These are phyloP conservation scores for Capillidium rhysosporum DNA, from an alignment of 371 early-diverging fungal genomes.

Conservation along the genomic window DNA sequence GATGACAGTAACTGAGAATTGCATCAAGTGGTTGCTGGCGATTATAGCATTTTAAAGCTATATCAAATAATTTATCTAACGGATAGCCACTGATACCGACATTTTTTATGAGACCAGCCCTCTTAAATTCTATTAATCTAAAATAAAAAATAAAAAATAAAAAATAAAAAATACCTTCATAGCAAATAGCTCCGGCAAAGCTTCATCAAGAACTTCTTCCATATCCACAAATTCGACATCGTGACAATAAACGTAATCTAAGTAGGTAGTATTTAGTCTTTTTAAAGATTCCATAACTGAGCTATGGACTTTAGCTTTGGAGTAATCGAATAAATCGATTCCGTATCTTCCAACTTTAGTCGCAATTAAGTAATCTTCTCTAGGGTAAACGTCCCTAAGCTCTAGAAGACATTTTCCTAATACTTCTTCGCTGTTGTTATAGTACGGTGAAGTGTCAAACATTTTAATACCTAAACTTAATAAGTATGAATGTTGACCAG, in stretches of 20 bases:
- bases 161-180: conserved; percentile 29
- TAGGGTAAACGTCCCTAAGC: conserved; percentile 27
- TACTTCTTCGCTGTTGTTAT: conserved; percentile 43
- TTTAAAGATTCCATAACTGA: conserved; percentile 41
- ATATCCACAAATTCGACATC: conserved; percentile 64
- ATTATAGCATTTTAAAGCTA: conserved; percentile 33
- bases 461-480: conserved; percentile 46
- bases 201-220: conserved; percentile 26
- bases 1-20: conserved; percentile 52
- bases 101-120: conserved; percentile 34
- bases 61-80: conserved; percentile 32
- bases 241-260: conserved; percentile 56
- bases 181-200: conserved; percentile 40
- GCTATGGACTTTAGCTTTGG: conserved; percentile 21
- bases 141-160: too few relatives aligned
- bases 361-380: conserved; percentile 38
- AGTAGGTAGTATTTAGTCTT: conserved; percentile 38
- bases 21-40: conserved; percentile 42
- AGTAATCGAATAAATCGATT: conserved; percentile 44
- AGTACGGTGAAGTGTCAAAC: conserved; percentile 63
- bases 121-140: conserved; percentile 10
- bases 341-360: conserved; percentile 70
- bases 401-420: conserved; percentile 36
- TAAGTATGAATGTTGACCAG: not conserved
- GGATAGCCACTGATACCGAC: conserved; percentile 67